Conservation (phyloP, 345 rosid species). For the Trapa bicornis region DNA sequence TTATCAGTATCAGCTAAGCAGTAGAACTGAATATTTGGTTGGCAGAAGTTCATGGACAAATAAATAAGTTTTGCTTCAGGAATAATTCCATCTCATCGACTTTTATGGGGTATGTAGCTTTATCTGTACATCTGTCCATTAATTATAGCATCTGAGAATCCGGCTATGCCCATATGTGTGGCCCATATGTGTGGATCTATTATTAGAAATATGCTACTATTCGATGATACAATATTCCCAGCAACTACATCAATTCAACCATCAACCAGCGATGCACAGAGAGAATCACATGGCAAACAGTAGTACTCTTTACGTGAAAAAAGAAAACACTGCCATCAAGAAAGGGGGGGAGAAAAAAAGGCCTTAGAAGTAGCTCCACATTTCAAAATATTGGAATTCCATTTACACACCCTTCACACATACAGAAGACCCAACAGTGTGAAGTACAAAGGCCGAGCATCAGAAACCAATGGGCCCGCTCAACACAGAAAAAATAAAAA, state of each 20-base stretch:
- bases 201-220: not conserved
- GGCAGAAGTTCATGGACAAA: not conserved
- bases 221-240: slow-evolving; percentile 3
- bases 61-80: not conserved
- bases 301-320: slow-evolving; percentile 39
- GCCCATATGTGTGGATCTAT: not conserved
- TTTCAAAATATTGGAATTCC: slow-evolving; percentile 42
- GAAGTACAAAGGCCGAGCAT: slow-evolving; percentile 32
- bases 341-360: slow-evolving; percentile 12
- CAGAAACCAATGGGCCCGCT: slow-evolving; percentile 33
- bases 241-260: not conserved
- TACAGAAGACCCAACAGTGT: slow-evolving; percentile 22
- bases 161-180: not conserved
- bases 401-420: slow-evolving; percentile 34
- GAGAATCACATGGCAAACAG: slow-evolving; percentile 22
- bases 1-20: not conserved
- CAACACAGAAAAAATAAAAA: slow-evolving; percentile 12
- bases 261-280: slow-evolving; percentile 7
- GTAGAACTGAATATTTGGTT: not conserved
- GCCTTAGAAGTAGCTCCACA: slow-evolving; percentile 8
- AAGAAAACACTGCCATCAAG: slow-evolving; percentile 31
- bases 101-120: not conserved
- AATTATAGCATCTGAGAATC: not conserved
- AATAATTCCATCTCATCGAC: slow-evolving; percentile 1
- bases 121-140: not conserved